phyloP scores from a whole-genome alignment of 78 protist species.

The Anaeramoeba flamelloides region DNA sequence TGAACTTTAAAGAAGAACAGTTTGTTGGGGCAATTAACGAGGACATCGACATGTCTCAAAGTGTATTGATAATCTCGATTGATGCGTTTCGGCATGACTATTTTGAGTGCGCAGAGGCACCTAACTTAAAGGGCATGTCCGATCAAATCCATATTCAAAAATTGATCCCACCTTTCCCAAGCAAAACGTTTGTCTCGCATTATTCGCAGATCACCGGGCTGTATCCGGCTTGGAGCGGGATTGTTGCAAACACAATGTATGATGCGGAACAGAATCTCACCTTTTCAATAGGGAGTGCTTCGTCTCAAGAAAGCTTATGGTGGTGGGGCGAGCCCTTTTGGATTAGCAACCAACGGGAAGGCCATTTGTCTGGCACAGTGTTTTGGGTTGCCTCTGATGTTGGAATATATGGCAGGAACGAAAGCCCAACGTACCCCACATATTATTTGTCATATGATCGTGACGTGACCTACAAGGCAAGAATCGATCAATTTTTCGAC shows the following conservation, averaged over 20 bases:
- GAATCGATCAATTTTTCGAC: conserved; percentile 3
- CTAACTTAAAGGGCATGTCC: no score
- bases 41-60: no score
- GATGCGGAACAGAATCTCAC: conserved; percentile 9
- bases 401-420: no score
- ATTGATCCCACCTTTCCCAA: conserved; percentile 12
- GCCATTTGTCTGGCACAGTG: neutral
- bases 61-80: no score
- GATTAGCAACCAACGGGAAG: conserved; percentile 12
- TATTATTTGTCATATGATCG: conserved; percentile 10
- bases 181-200: conserved; percentile 29
- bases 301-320: conserved; percentile 1
- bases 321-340: conserved; percentile 32
- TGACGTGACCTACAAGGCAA: neutral
- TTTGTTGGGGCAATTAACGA: no score
- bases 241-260: conserved; percentile 14
- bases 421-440: no score
- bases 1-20: no score
- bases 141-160: no score
- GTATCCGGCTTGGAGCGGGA: conserved; percentile 25
- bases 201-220: conserved; percentile 30
- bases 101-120: no score
- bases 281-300: neutral
- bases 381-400: conserved; percentile 30
- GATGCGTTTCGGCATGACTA: no score